Evolutionary conservation across 495 filamentous ascomycete species (phyloP), one percentile per base, ranked within the genome.

Genomic region (Acidiella bohemica): DNA sequence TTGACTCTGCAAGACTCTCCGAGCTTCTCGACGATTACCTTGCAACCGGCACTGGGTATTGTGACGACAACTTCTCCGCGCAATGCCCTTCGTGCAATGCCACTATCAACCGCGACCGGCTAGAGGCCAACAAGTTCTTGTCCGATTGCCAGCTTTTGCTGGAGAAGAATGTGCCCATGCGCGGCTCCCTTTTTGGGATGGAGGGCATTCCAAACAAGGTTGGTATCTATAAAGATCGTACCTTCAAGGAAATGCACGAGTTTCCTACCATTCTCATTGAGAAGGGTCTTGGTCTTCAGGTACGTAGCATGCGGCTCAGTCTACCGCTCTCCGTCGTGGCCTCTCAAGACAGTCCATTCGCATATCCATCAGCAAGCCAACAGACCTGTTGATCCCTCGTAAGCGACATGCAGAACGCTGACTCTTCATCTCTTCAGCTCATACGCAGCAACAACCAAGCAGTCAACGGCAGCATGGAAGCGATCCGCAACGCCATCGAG

Each of bases 61-160:
- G 77, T 10, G 81, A 87, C 49, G 70, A 68, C 36, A 60, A 66
- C 11, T 72, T 85, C 30, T 25, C 16, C 6, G 10, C 29, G 4
- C 1, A 9, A n/a, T 70, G 67, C 35, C 13, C 35, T 3, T 18
- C 22, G 1, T 57, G 54, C 42, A 26, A 14, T 3, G 38, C 28
- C 17, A 32, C 3, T 13, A 23, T 53, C 32, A 50, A 26, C 16
- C 73, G 73, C 44, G 65, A 73, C 11, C 59, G 68, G 8, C 65
- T 81, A 4, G 61, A 66, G 28, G 63, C 70, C 4, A 54, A 53
- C 31, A 80, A 74, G 50, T 80, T 82, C 49, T 54, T 64, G 31
- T 50, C 56, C 17, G 79, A 84, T 51, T 46, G 67, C 8, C 37
- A 64, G 24, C 34, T 42, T 0, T 59, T 81, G 0, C 40, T 72